Percentiles rank a stretch among this genome's conserved stretches.
These are phyloP conservation scores for Eucalyptus albens DNA, from an alignment of 345 rosid species.

Conservation along the genomic window DNA sequence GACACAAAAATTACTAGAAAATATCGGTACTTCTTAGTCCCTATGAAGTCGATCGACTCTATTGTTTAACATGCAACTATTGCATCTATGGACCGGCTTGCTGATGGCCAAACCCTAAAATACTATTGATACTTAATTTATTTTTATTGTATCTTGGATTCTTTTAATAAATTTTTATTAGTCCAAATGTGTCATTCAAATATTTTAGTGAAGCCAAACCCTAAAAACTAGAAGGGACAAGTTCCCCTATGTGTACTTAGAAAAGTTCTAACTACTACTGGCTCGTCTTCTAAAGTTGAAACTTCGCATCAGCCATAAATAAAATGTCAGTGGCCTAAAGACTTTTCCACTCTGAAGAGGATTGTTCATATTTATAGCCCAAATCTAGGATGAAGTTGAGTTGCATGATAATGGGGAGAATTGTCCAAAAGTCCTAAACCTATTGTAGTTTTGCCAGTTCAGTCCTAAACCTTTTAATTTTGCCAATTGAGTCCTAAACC, in stretches of 20 bases:
- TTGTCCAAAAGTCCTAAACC: too few relatives aligned
- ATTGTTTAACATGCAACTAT: not conserved
- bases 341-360: not conserved
- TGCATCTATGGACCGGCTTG: not conserved
- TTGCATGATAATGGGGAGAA: too few relatives aligned
- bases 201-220: not conserved
- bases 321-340: not conserved
- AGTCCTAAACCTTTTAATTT: too few relatives aligned
- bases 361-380: not conserved
- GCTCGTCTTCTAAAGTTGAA: not conserved
- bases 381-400: not conserved
- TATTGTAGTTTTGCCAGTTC: too few relatives aligned
- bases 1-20: rapidly evolving
- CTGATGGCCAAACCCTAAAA: not conserved
- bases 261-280: not conserved
- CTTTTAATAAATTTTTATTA: not conserved
- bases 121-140: not conserved
- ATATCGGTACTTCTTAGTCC: not conserved
- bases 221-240: not conserved
- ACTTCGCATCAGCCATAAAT: not conserved
- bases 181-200: not conserved
- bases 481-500: too few relatives aligned
- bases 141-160: not conserved
- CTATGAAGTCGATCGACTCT: not conserved
- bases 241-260: not conserved